These are phyloP conservation scores for Lotmaria passim DNA, from an alignment of 208 protist species.

Conservation along the genomic window DNA sequence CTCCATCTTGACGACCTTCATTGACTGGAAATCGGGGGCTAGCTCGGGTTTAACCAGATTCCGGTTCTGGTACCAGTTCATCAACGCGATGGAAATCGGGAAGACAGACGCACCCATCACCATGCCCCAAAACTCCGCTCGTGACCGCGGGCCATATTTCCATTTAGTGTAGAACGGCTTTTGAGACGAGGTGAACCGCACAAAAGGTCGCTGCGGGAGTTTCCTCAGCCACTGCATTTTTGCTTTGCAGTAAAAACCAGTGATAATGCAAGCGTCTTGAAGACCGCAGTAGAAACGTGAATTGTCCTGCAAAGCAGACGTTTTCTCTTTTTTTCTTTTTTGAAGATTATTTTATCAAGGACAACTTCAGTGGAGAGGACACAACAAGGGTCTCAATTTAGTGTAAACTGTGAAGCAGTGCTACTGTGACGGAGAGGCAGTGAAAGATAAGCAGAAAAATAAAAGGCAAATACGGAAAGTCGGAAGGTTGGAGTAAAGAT, in stretches of 20 bases:
- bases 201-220: background rate
- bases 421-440: too few relatives aligned
- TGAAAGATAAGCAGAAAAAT: too few relatives aligned
- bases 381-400: too few relatives aligned
- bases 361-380: too few relatives aligned
- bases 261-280: too few relatives aligned
- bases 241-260: background rate
- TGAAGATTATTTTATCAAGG: too few relatives aligned
- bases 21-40: slow-evolving; percentile 54
- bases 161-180: slow-evolving; percentile 7
- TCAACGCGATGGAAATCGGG: slow-evolving; percentile 48
- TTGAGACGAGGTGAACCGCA: slow-evolving; percentile 17
- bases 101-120: slow-evolving; percentile 62
- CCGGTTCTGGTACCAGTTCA: slow-evolving; percentile 58
- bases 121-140: slow-evolving; percentile 66
- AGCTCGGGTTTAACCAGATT: slow-evolving; percentile 43
- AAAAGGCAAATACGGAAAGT: too few relatives aligned
- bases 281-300: too few relatives aligned
- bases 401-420: too few relatives aligned
- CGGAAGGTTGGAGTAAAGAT: too few relatives aligned
- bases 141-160: slow-evolving; percentile 57
- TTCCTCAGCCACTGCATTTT: slow-evolving; percentile 8
- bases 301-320: too few relatives aligned
- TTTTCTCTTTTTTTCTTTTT: too few relatives aligned
- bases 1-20: slow-evolving; percentile 40